These are phyloP conservation scores for Discostella pseudostelligera DNA, from an alignment of 108 stramenopile species.

Conservation along the genomic window DNA sequence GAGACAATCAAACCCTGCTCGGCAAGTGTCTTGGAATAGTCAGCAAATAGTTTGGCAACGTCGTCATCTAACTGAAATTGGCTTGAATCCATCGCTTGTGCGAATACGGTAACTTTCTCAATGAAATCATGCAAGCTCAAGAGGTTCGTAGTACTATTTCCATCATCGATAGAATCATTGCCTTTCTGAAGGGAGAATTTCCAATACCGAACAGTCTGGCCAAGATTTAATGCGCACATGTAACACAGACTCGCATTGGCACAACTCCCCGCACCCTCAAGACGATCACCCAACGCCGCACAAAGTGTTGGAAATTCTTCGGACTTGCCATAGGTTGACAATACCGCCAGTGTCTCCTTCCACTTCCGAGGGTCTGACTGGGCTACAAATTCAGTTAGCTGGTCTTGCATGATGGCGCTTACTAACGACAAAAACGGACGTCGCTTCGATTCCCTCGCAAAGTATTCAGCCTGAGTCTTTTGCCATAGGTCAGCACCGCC, in stretches of 20 bases:
- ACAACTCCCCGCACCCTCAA: slow-evolving; percentile 81
- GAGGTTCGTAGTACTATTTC: slow-evolving; percentile 50
- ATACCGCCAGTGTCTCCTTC: slow-evolving; percentile 93
- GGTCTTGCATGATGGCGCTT: slow-evolving; percentile 82
- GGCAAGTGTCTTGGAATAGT: slow-evolving; percentile 87
- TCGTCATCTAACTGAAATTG: slow-evolving; percentile 54
- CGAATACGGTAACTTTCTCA: slow-evolving; percentile 88
- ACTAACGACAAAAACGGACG: slow-evolving; percentile 87
- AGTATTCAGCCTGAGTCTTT: slow-evolving; percentile 87
- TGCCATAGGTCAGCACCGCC: slow-evolving; percentile 93
- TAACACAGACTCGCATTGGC: slow-evolving; percentile 87
- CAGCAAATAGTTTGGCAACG: slow-evolving; percentile 70
- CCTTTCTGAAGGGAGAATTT: slow-evolving; percentile 63
- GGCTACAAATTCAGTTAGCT: slow-evolving; percentile 68
- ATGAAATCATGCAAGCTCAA: slow-evolving; percentile 90
- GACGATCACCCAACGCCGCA: slow-evolving; percentile 79
- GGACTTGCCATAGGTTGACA: slow-evolving; percentile 89
- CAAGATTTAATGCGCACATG: slow-evolving; percentile 93
- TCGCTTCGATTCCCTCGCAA: slow-evolving; percentile 63
- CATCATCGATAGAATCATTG: slow-evolving; percentile 30
- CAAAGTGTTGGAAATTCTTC: slow-evolving; percentile 92
- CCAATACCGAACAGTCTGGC: slow-evolving; percentile 83
- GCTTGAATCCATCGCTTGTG: slow-evolving; percentile 61
- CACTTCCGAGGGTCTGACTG: slow-evolving; percentile 79
- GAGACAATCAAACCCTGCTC: slow-evolving; percentile 86